Evolutionary conservation across 352 stramenopile genomes (phyloP).

Genomic region (Globisporangium middletonii): DNA sequence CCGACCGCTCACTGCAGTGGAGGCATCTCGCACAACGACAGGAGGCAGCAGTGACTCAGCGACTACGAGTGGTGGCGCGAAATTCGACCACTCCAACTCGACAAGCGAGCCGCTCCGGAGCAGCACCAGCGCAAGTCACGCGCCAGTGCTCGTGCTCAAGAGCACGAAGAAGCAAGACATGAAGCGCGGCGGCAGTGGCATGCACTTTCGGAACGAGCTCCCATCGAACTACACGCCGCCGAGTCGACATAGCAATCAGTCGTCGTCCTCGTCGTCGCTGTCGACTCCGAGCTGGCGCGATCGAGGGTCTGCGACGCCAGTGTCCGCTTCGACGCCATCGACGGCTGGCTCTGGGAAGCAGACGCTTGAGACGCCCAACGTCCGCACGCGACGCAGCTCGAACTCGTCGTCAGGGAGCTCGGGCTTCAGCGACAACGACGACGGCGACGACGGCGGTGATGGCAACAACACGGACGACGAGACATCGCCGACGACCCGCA

Average conservation of each 20-base stretch:
- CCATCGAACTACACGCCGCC: conserved; percentile 55
- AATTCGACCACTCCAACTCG: conserved; percentile 12
- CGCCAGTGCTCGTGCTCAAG: conserved; percentile 13
- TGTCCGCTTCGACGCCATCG: conserved; percentile 17
- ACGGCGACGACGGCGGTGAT: not conserved
- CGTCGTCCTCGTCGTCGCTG: not conserved
- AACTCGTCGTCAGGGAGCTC: conserved; percentile 13
- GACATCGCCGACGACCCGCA: too few species aligned
- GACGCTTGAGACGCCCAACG: not conserved
- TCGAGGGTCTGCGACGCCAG: conserved; percentile 7
- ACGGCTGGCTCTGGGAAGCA: conserved; percentile 10
- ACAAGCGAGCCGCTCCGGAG: not conserved
- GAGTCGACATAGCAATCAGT: conserved; percentile 13
- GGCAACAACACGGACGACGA: not conserved
- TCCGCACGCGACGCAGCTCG: conserved; percentile 3
- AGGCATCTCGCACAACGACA: not conserved
- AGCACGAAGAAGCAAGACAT: conserved; percentile 24
- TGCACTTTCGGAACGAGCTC: conserved; percentile 74
- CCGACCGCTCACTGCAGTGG: not conserved
- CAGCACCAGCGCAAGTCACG: not conserved
- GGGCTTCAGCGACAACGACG: conserved; percentile 9
- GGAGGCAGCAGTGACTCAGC: not conserved
- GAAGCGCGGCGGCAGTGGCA: conserved; percentile 23
- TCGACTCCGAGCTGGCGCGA: conserved; percentile 13
- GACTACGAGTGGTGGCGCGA: not conserved